Evolutionary conservation across 2,329 filamentous ascomycete genomes (phyloP), one percentile per base, ranked within the genome.

Genomic region (Xylariaceae sp.): DNA sequence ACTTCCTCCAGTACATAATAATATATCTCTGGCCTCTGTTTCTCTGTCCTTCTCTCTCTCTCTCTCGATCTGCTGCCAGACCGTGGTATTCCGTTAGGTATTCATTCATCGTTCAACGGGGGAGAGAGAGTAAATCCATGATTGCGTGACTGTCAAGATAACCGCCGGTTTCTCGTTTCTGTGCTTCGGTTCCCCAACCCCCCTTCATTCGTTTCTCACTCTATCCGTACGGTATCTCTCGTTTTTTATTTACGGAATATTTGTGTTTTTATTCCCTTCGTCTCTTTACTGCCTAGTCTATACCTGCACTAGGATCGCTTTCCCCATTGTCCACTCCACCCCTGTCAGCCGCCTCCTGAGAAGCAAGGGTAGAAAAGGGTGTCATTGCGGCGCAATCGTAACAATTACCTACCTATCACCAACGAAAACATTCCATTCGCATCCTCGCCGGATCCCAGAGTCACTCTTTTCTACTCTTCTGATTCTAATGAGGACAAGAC

Each of bases 381-480:
- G 61, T 59, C 61, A 63, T 63, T 56, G 60, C 61, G 59, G 62
- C 60, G 60, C 57, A 62, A 62, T 62, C 60, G 57, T 60, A 60
- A 57, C 56, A 51, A 59, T 55, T 62, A 37, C 56, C 52, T 47
- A 55, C 53, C 57, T 44, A 58, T 55, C 51, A 55, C 53, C 60
- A 42, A 51, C 11, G 34, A 30, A 53, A 53, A 51, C 54, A 51
- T 51, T 55, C 50, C 47, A 10, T 18, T 47, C 42, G 57, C 55
- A 18, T 54, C 51, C 58, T 55, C 48, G 45, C 56, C 23, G 39
- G n/a, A 44, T 35, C 42, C 42, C 35, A 56, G 11, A 50, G 35
- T 15, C 53, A 58, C 51, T 51, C 56, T n/a, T 54, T 45, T 53
- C 49, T 39, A 34, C 37, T 39, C 49, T 53, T 44, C 50, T 51